phyloP scores from a whole-genome alignment of 352 stramenopile species.

The Phytophthora cajani region DNA sequence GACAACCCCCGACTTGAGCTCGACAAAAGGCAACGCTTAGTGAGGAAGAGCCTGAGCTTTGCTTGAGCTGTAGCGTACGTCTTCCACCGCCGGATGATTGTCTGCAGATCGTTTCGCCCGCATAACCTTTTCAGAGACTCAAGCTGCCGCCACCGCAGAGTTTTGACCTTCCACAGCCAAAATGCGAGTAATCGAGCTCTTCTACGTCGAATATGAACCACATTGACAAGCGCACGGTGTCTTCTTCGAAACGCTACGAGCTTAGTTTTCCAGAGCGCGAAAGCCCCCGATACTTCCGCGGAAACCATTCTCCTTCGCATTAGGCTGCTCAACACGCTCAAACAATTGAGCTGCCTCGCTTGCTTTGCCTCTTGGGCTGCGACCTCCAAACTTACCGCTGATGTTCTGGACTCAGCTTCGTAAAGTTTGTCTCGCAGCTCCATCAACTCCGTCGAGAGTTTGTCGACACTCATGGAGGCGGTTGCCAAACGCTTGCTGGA shows the following conservation, averaged over 20 bases:
- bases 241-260: conserved; percentile 1
- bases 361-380: conserved; percentile 6
- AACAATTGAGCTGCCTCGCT: conserved; percentile 1
- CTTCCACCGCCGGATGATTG: conserved; percentile 24
- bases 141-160: conserved; percentile 16
- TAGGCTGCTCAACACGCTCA: conserved; percentile 19
- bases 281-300: conserved; percentile 21
- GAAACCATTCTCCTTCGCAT: conserved; percentile 26
- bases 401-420: conserved; percentile 18
- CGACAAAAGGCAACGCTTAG: conserved; percentile 28
- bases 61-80: conserved; percentile 17
- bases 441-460: conserved; percentile 24
- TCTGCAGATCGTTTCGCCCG: conserved; percentile 1
- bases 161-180: conserved; percentile 38
- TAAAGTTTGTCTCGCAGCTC: conserved; percentile 25
- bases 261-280: conserved; percentile 36
- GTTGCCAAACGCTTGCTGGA: conserved; percentile 14
- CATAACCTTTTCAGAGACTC: conserved; percentile 20
- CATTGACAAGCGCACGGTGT: conserved; percentile 10
- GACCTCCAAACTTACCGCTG: conserved; percentile 3
- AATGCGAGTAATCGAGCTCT: conserved; percentile 30
- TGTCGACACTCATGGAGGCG: conserved; percentile 15
- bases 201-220: conserved; percentile 24
- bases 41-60: conserved; percentile 31
- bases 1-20: conserved; percentile 6